Percentiles rank a stretch among this genome's conserved stretches.
Evolutionary conservation across 2,329 filamentous ascomycete genomes (phyloP).

Genomic region (Trichoderma citrinoviride): DNA sequence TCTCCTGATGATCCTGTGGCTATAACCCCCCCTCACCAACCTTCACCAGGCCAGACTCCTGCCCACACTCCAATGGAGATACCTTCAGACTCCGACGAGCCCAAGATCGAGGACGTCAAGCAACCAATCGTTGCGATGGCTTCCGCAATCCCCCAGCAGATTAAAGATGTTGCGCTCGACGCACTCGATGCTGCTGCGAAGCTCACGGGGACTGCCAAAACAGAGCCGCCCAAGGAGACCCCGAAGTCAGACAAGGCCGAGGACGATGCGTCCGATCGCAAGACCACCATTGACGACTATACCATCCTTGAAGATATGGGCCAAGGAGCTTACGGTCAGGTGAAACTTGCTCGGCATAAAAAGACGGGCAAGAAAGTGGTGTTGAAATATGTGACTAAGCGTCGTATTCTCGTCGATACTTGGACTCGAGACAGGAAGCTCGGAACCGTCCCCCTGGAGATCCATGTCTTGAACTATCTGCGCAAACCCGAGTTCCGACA

Average conservation of each 20-base stretch:
- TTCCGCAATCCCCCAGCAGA: slow-evolving; percentile 52
- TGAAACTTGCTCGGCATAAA: slow-evolving; percentile 89
- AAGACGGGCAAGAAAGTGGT: slow-evolving; percentile 80
- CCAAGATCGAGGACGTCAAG: slow-evolving; percentile 38
- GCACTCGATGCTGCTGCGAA: slow-evolving; percentile 55
- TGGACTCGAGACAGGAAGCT: slow-evolving; percentile 93
- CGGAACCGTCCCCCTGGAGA: slow-evolving; percentile 93
- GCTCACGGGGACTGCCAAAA: slow-evolving; percentile 44
- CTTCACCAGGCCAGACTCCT: slow-evolving; percentile 69
- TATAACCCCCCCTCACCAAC: slow-evolving; percentile 72
- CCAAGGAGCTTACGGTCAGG: slow-evolving; percentile 94
- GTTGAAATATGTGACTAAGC: slow-evolving; percentile 96
- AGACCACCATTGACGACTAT: slow-evolving; percentile 88
- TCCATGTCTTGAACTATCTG: slow-evolving; percentile 93
- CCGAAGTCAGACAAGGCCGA: slow-evolving; percentile 38
- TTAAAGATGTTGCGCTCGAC: slow-evolving; percentile 55
- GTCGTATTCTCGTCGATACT: slow-evolving; percentile 93
- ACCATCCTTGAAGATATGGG: slow-evolving; percentile 96
- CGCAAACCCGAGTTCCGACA: slow-evolving; percentile 67
- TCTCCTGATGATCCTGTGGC: slow-evolving; percentile 62
- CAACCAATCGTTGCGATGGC: slow-evolving; percentile 37
- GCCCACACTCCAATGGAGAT: slow-evolving; percentile 57
- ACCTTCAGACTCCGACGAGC: slow-evolving; percentile 47
- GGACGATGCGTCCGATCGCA: slow-evolving; percentile 46
- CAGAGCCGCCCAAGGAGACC: slow-evolving; percentile 31